Base-by-base conservation (phyloP, 371 early-diverging fungal species). In the Chytridium lagenaria region DNA sequence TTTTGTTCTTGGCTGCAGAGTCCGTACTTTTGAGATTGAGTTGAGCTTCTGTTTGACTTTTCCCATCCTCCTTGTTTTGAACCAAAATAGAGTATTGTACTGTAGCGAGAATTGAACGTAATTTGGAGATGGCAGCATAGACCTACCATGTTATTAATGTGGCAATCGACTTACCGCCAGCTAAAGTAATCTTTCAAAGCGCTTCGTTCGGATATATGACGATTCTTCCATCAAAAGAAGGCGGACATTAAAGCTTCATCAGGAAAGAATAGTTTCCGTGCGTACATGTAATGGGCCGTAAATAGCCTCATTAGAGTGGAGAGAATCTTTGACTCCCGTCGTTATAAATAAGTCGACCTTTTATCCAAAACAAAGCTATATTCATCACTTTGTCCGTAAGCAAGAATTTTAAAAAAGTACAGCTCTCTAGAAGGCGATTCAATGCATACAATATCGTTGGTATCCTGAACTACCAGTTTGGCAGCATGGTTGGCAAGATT, bases 41-140 rank as follows among this genome's bases (percentile, higher is more conserved):
- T 68, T 85, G 74, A 0, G 84, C 85, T 72, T 80, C 79, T 23
- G 55, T 71, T 37, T 76, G 77, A 15, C 83, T 75, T 15, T 28
- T 68, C 26, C 79, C 79, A 33, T 74, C 49, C 5, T 2, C 65
- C 51, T 33, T 37, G 59, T 77, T 78, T 52, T 77, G 89, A 15
- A 97, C 98, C 98, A 97, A 81, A 96, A 97, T 2, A 92, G 89
- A 0, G 97, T 95, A 78, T 98, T 97, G 81, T 95, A 97, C 64
- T 95, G 77, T 76, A 92, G 92, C 92, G 26, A 68, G 63, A 36
- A 15, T 1, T 39, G 33, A 33, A 55, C 33, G 26, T 73, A 73
- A 77, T n/a, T n/a, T n/a, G 82, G 86, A 52, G 19, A 50, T 28
- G 19, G 51, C 30, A 30, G 15, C n/a, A 15, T 34, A 30, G 1